Evolutionary conservation across 2,329 filamentous ascomycete species (phyloP).

Genomic region (Monilinia laxa): DNA sequence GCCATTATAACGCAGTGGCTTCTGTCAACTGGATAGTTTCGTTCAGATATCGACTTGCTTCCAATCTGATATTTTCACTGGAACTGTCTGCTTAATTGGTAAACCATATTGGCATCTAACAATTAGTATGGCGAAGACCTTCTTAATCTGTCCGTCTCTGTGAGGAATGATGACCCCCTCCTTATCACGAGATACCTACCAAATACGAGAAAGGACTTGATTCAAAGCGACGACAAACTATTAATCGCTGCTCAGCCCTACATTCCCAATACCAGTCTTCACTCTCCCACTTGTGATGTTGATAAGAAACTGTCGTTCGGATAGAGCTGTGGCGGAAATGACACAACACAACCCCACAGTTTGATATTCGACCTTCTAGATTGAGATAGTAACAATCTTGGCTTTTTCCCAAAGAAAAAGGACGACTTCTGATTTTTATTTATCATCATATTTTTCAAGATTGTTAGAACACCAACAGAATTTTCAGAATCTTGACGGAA

Average conservation of each 20-base stretch:
- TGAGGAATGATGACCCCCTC: not conserved
- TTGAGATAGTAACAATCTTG: constrained; percentile 8
- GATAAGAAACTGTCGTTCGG: not conserved
- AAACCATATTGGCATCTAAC: too few species aligned
- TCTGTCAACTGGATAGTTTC: not conserved
- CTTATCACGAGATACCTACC: not conserved
- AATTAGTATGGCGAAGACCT: not conserved
- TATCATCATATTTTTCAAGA: not conserved
- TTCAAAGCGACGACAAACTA: not conserved
- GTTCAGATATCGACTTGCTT: not conserved
- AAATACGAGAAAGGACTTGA: not conserved
- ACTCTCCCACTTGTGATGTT: not conserved
- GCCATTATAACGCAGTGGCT: not conserved
- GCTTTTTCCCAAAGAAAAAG: not conserved
- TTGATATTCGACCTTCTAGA: constrained; percentile 7
- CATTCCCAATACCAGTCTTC: not conserved
- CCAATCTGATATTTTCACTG: not conserved
- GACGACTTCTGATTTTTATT: not conserved
- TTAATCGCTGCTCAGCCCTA: not conserved
- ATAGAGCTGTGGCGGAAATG: constrained; percentile 1
- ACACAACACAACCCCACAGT: not conserved
- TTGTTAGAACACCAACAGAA: not conserved
- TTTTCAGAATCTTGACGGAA: too few species aligned
- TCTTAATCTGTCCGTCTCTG: not conserved
- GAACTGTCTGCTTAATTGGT: not conserved